These are phyloP conservation scores for Chlamydomonas sp. DNA, from an alignment of 139 green algal species.

Conservation along the genomic window DNA sequence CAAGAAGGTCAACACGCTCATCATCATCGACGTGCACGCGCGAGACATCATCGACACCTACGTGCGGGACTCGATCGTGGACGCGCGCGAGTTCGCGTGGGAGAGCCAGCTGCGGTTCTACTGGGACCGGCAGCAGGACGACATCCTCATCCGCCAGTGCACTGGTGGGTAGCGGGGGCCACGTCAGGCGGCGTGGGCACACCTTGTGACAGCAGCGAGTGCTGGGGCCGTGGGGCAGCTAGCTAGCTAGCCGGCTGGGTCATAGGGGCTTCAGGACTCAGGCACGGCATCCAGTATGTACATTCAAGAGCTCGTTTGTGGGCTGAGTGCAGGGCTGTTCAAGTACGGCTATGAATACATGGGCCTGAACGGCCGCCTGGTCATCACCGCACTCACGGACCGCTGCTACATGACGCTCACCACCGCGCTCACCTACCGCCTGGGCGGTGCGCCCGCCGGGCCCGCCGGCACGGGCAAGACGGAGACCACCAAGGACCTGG, in stretches of 20 bases:
- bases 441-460: conserved; percentile 82
- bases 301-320: too few species aligned
- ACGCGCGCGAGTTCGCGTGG: conserved; percentile 89
- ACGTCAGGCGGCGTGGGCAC: too few species aligned
- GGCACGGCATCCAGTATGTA: too few species aligned
- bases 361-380: conserved; percentile 85
- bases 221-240: too few species aligned
- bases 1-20: conserved; percentile 89
- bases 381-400: conserved; percentile 88
- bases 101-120: conserved; percentile 88
- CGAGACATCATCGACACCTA: conserved; percentile 90
- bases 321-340: conserved; percentile 63
- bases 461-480: conserved; percentile 88
- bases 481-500: conserved; percentile 85
- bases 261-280: too few species aligned
- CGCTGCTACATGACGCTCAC: conserved; percentile 92
- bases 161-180: conserved; percentile 33
- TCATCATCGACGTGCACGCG: conserved; percentile 91
- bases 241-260: too few species aligned
- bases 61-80: conserved; percentile 83
- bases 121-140: conserved; percentile 79
- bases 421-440: conserved; percentile 80
- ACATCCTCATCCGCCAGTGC: conserved; percentile 88
- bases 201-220: too few species aligned
- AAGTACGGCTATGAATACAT: conserved; percentile 89